Percentiles rank a stretch among this genome's conserved stretches.
Conservation (phyloP, 2,329 filamentous ascomycete species). For the Zymoseptoria crescenta region DNA sequence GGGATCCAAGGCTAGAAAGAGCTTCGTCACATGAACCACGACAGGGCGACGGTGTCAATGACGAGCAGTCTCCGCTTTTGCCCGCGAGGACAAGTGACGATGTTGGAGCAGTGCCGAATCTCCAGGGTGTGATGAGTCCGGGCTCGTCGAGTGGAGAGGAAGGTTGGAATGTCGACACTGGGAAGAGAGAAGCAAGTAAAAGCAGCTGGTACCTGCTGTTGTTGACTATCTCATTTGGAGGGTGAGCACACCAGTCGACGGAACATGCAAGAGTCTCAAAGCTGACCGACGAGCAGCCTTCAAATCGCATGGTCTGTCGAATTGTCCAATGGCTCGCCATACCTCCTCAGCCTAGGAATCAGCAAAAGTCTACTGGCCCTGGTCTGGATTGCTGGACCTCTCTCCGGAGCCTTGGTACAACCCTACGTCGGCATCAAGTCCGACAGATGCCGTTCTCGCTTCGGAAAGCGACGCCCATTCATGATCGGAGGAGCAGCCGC, state of each 20-base stretch:
- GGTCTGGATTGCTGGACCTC: constrained; percentile 50
- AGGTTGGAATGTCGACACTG: constrained; percentile 43
- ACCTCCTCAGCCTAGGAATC: constrained; percentile 45
- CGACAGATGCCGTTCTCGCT: constrained; percentile 41
- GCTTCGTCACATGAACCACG: not conserved
- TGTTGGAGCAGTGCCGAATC: constrained; percentile 10
- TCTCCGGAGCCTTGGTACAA: constrained; percentile 47
- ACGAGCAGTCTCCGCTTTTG: constrained; percentile 28
- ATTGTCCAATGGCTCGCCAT: constrained; percentile 76
- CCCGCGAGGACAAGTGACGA: constrained; percentile 16
- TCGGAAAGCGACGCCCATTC: constrained; percentile 46
- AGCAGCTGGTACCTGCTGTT: constrained; percentile 79
- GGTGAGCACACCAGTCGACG: constrained; percentile 33
- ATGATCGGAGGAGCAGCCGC: constrained; percentile 43
- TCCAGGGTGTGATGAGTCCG: constrained; percentile 12
- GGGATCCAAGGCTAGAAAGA: not conserved
- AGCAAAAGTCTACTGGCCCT: constrained; percentile 46
- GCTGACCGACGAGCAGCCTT: constrained; percentile 42
- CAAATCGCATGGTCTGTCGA: constrained; percentile 97
- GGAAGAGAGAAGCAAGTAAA: constrained; percentile 46
- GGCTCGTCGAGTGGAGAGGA: constrained; percentile 37
- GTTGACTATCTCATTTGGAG: constrained; percentile 78
- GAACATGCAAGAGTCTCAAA: not conserved
- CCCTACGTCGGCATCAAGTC: constrained; percentile 45
- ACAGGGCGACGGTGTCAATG: constrained; percentile 12